Conservation (phyloP, 495 filamentous ascomycete species). For the Saxophila tyrrhenica region DNA sequence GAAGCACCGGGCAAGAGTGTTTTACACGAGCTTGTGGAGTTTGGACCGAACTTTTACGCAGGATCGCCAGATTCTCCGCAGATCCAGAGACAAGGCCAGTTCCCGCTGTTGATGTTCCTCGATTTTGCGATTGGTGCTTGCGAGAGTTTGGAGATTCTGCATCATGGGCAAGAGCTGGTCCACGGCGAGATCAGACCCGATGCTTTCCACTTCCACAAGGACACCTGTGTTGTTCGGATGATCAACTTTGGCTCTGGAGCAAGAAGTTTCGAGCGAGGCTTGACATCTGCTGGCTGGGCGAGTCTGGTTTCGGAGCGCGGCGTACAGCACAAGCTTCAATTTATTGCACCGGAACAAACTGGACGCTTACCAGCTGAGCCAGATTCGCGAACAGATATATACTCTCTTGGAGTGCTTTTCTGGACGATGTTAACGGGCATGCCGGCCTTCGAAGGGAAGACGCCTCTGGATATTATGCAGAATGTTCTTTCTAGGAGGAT, state of each 20-base stretch:
- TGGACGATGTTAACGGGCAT: conserved; percentile 74
- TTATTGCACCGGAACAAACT: conserved; percentile 84
- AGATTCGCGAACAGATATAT: conserved; percentile 82
- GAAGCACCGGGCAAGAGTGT: conserved; percentile 67
- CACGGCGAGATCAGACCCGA: conserved; percentile 82
- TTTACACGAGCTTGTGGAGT: conserved; percentile 55
- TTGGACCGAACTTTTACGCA: conserved; percentile 57
- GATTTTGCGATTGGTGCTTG: conserved; percentile 81
- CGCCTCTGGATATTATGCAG: conserved; percentile 78
- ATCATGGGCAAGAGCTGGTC: conserved; percentile 69
- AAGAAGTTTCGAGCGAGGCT: conserved; percentile 74
- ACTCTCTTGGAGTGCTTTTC: conserved; percentile 74
- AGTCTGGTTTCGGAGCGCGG: conserved; percentile 66
- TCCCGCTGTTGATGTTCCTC: conserved; percentile 63
- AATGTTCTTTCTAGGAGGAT: conserved; percentile 68
- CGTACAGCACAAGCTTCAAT: conserved; percentile 72
- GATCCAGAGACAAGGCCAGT: conserved; percentile 41
- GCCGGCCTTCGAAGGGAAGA: conserved; percentile 62
- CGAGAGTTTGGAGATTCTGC: conserved; percentile 73
- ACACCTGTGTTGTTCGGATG: conserved; percentile 59
- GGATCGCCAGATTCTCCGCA: conserved; percentile 35
- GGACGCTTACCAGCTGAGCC: conserved; percentile 81
- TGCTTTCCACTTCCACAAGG: conserved; percentile 69
- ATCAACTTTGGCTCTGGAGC: conserved; percentile 75
- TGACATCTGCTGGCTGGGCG: conserved; percentile 76